These are phyloP conservation scores for Xylaria polymorpha DNA, from an alignment of 2,329 filamentous ascomycete species.

Conservation along the genomic window DNA sequence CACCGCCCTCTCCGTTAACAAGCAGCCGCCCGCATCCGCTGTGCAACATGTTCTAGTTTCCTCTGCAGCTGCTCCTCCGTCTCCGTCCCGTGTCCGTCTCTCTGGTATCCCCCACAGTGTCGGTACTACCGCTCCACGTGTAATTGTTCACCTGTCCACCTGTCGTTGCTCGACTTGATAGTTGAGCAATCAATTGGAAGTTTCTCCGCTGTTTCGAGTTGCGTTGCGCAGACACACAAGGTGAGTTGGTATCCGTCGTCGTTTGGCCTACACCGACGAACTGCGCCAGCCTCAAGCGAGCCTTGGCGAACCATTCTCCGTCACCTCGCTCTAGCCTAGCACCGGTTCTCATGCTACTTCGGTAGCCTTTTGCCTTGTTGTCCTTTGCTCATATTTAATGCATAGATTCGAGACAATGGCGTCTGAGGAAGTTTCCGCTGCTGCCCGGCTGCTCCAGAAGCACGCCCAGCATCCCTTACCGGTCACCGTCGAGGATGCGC, in stretches of 20 bases:
- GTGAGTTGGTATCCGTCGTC: conserved; percentile 30
- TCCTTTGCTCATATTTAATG: conserved; percentile 9
- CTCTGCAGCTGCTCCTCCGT: conserved; percentile 34
- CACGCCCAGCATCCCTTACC: conserved; percentile 66
- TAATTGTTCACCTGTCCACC: conserved; percentile 41
- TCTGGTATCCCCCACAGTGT: conserved; percentile 41
- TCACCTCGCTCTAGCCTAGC: background rate
- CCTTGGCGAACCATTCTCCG: background rate
- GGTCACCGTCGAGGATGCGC: conserved; percentile 81
- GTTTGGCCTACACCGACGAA: conserved; percentile 10
- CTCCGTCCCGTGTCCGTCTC: conserved; percentile 38
- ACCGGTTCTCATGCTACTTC: background rate
- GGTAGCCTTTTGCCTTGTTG: background rate
- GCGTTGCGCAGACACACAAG: conserved; percentile 34
- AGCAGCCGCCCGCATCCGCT: conserved; percentile 33
- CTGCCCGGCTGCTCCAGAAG: conserved; percentile 73
- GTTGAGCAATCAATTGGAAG: conserved; percentile 42
- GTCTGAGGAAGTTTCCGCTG: conserved; percentile 63
- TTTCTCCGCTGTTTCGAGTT: conserved; percentile 31
- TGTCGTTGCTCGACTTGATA: conserved; percentile 38
- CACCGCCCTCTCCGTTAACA: conserved; percentile 17
- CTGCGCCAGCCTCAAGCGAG: conserved; percentile 3
- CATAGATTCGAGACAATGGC: conserved; percentile 54
- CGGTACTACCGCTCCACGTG: conserved; percentile 47
- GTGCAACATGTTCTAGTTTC: conserved; percentile 48